phyloP scores from a whole-genome alignment of 495 filamentous ascomycete species.

The Aspergillus bertholletiae region DNA sequence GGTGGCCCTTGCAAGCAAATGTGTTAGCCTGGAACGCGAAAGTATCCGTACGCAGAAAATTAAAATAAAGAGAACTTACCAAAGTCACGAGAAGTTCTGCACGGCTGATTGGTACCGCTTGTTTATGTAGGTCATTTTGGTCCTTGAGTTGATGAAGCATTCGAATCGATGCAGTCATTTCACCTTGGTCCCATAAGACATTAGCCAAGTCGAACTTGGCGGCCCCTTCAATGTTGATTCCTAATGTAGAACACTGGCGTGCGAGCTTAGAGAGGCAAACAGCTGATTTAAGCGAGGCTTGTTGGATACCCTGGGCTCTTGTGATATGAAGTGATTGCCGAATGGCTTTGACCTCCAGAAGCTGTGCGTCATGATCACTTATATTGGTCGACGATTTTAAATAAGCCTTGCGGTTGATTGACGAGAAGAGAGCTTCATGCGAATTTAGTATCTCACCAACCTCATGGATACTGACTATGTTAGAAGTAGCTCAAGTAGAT shows the following conservation, averaged over 20 bases:
- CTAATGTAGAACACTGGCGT: slow-evolving; percentile 58
- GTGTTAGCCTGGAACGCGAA: not conserved
- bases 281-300: slow-evolving; percentile 80
- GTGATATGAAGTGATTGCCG: slow-evolving; percentile 70
- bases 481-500: not conserved
- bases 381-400: slow-evolving; percentile 58
- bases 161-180: slow-evolving; percentile 83
- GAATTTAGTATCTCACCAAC: slow-evolving; percentile 77
- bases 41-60: not conserved
- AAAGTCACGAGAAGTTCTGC: slow-evolving; percentile 83
- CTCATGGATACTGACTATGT: slow-evolving; percentile 64
- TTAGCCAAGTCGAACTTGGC: slow-evolving; percentile 77
- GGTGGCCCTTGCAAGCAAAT: slow-evolving; percentile 58
- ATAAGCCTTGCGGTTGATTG: slow-evolving; percentile 62
- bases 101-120: slow-evolving; percentile 69
- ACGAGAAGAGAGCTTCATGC: slow-evolving; percentile 76
- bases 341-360: slow-evolving; percentile 69
- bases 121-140: slow-evolving; percentile 59
- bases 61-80: slow-evolving; percentile 40
- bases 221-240: slow-evolving; percentile 70
- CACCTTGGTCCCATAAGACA: slow-evolving; percentile 92
- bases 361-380: slow-evolving; percentile 56
- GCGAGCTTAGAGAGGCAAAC: slow-evolving; percentile 75
- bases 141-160: slow-evolving; percentile 75
- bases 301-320: slow-evolving; percentile 71